phyloP scores from a whole-genome alignment of 768 basidiomycete species.

The Psilocybe sp. region DNA sequence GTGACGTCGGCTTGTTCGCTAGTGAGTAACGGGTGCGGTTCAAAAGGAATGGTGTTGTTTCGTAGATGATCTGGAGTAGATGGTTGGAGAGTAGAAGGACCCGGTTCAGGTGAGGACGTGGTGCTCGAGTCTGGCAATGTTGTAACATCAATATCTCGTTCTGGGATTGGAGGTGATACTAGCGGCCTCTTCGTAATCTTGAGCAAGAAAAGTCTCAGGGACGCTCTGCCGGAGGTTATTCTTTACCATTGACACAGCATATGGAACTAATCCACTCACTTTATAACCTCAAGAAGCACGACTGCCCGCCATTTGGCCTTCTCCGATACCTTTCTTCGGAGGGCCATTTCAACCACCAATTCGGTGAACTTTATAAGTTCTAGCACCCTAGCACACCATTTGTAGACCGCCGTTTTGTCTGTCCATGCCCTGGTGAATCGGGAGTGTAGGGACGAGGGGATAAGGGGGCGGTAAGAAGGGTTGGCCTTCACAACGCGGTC shows the following conservation, averaged over 20 bases:
- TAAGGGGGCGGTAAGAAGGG: conserved; percentile 70
- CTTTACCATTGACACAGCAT: neutral
- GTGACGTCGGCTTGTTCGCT: conserved; percentile 52
- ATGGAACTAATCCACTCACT: conserved; percentile 51
- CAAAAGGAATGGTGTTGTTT: conserved; percentile 72
- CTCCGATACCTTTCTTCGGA: conserved; percentile 66
- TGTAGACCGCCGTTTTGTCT: conserved; percentile 66
- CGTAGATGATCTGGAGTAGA: conserved; percentile 80
- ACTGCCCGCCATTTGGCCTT: conserved; percentile 74
- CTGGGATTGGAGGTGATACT: conserved; percentile 76
- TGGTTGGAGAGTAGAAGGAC: conserved; percentile 51
- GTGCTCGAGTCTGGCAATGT: conserved; percentile 53
- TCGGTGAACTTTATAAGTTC: conserved; percentile 80
- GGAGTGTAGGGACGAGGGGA: conserved; percentile 75
- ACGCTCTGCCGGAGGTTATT: conserved; percentile 45
- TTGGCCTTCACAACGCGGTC: conserved; percentile 59
- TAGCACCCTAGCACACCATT: conserved; percentile 72
- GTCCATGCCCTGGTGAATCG: conserved; percentile 91
- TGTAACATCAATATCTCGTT: conserved; percentile 83
- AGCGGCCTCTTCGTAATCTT: conserved; percentile 75
- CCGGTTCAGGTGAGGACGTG: conserved; percentile 58
- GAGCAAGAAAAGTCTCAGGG: conserved; percentile 72
- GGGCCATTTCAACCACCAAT: conserved; percentile 86
- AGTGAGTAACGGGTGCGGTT: conserved; percentile 59
- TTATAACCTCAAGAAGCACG: conserved; percentile 75